Evolutionary conservation across 2,329 filamentous ascomycete species (phyloP).

Genomic region (Hawksworthiomyces lignivorus): DNA sequence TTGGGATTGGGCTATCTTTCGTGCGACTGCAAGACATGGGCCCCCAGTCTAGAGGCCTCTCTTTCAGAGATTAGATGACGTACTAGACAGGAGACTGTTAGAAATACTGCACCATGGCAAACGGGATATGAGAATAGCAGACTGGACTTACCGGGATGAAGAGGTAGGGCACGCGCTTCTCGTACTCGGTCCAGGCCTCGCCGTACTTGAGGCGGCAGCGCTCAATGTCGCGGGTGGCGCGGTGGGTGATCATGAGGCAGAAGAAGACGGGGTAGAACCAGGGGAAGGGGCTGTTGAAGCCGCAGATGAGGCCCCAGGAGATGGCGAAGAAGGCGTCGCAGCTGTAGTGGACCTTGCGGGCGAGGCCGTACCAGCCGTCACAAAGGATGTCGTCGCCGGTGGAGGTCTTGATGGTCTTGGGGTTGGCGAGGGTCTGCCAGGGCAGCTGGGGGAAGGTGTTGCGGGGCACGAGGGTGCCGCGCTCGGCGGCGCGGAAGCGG

Average conservation of each 20-base stretch:
- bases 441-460: constrained; percentile 74
- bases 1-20: no score
- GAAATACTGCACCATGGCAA: no score
- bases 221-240: constrained; percentile 67
- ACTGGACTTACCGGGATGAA: constrained; percentile 44
- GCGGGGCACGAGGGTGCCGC: constrained; percentile 54
- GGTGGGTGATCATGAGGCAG: constrained; percentile 70
- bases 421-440: constrained; percentile 68
- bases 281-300: constrained; percentile 72
- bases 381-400: constrained; percentile 63
- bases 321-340: constrained; percentile 73
- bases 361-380: constrained; percentile 71
- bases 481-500: constrained; percentile 65
- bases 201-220: constrained; percentile 72
- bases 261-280: constrained; percentile 92
- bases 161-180: constrained; percentile 20
- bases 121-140: no score
- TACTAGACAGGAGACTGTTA: no score
- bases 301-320: constrained; percentile 73
- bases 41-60: no score
- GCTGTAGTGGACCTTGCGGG: constrained; percentile 72
- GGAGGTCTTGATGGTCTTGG: constrained; percentile 59
- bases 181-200: constrained; percentile 19
- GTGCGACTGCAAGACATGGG: no score
- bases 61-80: no score